Evolutionary conservation across 2,329 filamentous ascomycete species (phyloP), one percentile per base, ranked within the genome.

Genomic region (Keithomyces neogunnii): DNA sequence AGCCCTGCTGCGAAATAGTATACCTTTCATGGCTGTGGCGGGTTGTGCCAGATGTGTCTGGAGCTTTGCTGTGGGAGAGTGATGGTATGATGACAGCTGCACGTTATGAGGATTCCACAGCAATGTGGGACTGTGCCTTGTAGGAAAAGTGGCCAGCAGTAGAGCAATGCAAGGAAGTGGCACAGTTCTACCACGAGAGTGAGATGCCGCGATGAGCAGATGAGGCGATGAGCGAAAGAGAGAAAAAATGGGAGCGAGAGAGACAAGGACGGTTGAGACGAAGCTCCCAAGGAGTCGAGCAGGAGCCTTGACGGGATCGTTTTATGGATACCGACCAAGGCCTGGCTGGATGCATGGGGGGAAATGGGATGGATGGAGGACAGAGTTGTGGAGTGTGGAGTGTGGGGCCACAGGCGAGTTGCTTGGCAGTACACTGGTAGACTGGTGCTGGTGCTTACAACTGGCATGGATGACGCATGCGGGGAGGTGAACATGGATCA

Each of bases 281-380:
- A 35, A 35, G 33, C 19, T 35, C 6, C 10, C 7, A 26, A 44
- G 40, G 10, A 44, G 40, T 30, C 40, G 28, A 44, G 40, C 8
- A 61, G 26, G 8, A 61, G 47, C 29, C 50, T 35, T 29, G n/a
- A 10, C 26, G 40, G 28, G 40, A 44, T 44, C 40, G 40, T 44
- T 11, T 30, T 7, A 19, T 40, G 38, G 38, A 19, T 19, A 19
- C 19, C 19, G 19, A 19, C 13, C 38, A 40, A 40, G 38, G 33
- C 10, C 6, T 35, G 10, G 13, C n/a, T 40, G 9, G 3, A 26
- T 19, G 26, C 8, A 19, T 40, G 9, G 8, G n/a, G 13, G 26
- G 3, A 26, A 26, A 26, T 19, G 9, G 5, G 5, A 11, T 19
- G 38, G n/a, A 19, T 19, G 19, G 19, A 19, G 19, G 19, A 19